Evolutionary conservation across 23 red algal genomes (phyloP), one percentile per base, ranked within the genome.

Genomic region (Gracilaria vermiculophylla): DNA sequence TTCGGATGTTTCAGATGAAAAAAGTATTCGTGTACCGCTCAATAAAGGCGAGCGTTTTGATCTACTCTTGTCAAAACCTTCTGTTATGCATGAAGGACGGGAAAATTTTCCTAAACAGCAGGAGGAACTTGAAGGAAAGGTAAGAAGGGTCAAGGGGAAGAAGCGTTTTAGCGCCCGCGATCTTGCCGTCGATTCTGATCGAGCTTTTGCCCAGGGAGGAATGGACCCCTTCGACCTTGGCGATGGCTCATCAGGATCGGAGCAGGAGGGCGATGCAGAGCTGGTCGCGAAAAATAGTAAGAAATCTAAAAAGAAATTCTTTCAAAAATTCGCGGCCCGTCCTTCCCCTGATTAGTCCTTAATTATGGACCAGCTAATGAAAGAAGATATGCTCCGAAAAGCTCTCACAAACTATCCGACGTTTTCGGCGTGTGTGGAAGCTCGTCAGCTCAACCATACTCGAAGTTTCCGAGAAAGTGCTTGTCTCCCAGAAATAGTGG

Each of bases 391-490:
- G 73, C 29, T 77, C 5, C 10, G 32, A 6, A 37, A 77, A 37
- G 6, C 73, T 17, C 23, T 77, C 5, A 77, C 73, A 3, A 77
- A 77, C 19, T 77, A 77, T 27, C 6, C 73, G 52, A 77, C 73
- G 17, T 4, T 53, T 1, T 54, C 23, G 1, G 2, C 73, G 12
- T 77, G 45, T 43, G 23, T 31, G 29, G 44, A 77, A 3, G 44
- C 73, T 55, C 45, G 73, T 16, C 73, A 77, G 0, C 17, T 77
- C 8, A 56, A 0, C 2, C 10, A 47, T 3, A 34, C 2, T 33
- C 44, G 73, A 7, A 77, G 54, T 17, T 11, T 17, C 3, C 44
- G 45, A 16, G 73, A 77, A 54, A 20, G 45, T 5, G 10, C 12
- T 5, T 54, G 45, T 1, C 27, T 77, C 23, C 45, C 73, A 4